These are phyloP conservation scores for Scytalidium sp. DNA, from an alignment of 2,329 filamentous ascomycete species.

Conservation along the genomic window DNA sequence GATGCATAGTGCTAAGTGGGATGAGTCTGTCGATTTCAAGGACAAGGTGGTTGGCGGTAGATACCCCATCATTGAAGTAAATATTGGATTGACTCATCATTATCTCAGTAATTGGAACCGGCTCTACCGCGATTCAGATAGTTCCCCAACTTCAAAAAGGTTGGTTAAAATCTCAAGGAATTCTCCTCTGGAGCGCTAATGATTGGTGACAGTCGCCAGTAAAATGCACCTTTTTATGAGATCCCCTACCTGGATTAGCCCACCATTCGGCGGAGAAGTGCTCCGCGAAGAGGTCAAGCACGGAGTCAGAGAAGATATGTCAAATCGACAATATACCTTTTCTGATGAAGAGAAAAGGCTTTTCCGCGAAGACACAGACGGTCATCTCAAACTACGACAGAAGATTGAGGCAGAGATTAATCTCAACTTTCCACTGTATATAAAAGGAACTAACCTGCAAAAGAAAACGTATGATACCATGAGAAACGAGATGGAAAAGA, in stretches of 20 bases:
- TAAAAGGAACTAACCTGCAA: constrained; percentile 36
- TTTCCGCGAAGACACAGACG: constrained; percentile 37
- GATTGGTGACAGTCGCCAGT: constrained; percentile 3
- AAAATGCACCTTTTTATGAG: constrained; percentile 16
- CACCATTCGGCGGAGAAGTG: constrained; percentile 27
- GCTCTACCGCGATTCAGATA: constrained; percentile 32
- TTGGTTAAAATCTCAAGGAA: constrained; percentile 34
- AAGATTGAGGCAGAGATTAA: constrained; percentile 41
- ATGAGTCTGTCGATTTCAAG: constrained; percentile 33
- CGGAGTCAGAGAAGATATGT: constrained; percentile 23
- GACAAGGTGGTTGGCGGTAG: constrained; percentile 22
- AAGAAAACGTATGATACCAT: constrained; percentile 36
- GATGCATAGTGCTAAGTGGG: constrained; percentile 41
- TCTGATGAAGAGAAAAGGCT: constrained; percentile 34
- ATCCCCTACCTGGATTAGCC: constrained; percentile 16
- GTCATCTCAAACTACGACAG: constrained; percentile 39
- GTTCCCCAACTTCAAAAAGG: constrained; percentile 32
- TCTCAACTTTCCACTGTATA: constrained; percentile 38
- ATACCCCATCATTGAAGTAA: background rate
- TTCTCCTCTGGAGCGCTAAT: constrained; percentile 42
- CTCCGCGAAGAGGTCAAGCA: constrained; percentile 6
- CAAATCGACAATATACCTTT: constrained; percentile 38
- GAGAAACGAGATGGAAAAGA: constrained; percentile 38
- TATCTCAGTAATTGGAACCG: constrained; percentile 30
- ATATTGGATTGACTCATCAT: constrained; percentile 5